These are phyloP conservation scores for Geotrichum cucujoidarum DNA, from an alignment of 1,139 yeast species.

Conservation along the genomic window DNA sequence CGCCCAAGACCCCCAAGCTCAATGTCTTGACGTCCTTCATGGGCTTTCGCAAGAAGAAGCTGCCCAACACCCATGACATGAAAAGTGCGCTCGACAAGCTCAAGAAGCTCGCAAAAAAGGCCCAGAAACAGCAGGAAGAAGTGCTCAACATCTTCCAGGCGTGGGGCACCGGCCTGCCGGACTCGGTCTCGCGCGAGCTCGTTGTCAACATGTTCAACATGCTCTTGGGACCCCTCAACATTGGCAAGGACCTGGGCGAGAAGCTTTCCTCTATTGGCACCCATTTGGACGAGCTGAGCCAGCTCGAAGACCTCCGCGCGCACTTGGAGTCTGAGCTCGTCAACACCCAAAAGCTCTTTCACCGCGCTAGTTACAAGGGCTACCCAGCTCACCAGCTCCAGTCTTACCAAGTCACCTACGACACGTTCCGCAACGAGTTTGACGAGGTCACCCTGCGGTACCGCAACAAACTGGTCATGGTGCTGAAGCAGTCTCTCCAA, in stretches of 20 bases:
- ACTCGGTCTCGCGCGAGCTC: conserved; percentile 18
- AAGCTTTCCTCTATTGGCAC: conserved; percentile 13
- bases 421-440: conserved; percentile 14
- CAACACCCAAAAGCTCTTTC: conserved; percentile 17
- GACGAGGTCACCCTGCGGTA: conserved; percentile 18
- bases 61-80: conserved; percentile 14
- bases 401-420: conserved; percentile 18
- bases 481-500: conserved; percentile 18
- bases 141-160: conserved; percentile 11
- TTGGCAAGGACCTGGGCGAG: conserved; percentile 14
- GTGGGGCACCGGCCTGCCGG: conserved; percentile 19
- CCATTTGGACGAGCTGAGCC: conserved; percentile 15
- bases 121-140: conserved; percentile 11
- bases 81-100: conserved; percentile 15
- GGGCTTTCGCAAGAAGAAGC: conserved; percentile 6
- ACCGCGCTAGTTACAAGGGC: conserved; percentile 19
- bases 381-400: conserved; percentile 17
- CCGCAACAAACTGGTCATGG: conserved; percentile 17
- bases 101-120: conserved; percentile 13
- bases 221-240: conserved; percentile 12
- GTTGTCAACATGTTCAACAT: conserved; percentile 16
- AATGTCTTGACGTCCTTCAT: conserved; percentile 6
- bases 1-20: conserved; percentile 3
- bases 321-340: conserved; percentile 18
- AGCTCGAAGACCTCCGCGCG: conserved; percentile 15